These are phyloP conservation scores for Ilyonectria mors-panacis DNA, from an alignment of 2,329 filamentous ascomycete genomes.

Conservation along the genomic window DNA sequence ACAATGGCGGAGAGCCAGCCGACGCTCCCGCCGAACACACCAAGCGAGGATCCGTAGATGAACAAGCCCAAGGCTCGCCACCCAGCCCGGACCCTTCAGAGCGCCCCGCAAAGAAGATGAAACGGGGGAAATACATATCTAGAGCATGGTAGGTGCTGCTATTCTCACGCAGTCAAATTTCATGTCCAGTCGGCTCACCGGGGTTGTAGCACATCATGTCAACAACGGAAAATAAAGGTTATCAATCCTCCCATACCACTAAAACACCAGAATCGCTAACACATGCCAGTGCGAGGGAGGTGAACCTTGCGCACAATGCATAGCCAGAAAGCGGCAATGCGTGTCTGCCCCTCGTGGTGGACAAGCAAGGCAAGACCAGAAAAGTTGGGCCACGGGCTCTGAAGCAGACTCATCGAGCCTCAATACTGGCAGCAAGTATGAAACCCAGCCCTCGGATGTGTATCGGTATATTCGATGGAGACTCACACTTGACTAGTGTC, in stretches of 20 bases:
- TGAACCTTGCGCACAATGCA: slow-evolving; percentile 35
- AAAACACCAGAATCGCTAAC: neutral
- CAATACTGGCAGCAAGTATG: neutral
- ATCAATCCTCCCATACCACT: neutral
- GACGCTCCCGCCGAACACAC: neutral
- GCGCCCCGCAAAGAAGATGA: slow-evolving; percentile 35
- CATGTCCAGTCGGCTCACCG: neutral
- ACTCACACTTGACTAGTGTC: neutral
- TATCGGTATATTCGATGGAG: neutral
- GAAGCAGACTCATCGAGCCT: slow-evolving; percentile 1
- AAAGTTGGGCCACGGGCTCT: neutral
- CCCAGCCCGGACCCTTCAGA: neutral
- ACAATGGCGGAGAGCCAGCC: neutral
- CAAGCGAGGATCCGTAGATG: slow-evolving; percentile 1
- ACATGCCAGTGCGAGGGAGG: slow-evolving; percentile 33
- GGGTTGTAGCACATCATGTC: slow-evolving; percentile 35
- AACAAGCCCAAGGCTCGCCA: neutral
- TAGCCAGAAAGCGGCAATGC: slow-evolving; percentile 32
- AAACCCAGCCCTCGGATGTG: neutral
- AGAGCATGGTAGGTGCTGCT: slow-evolving; percentile 32
- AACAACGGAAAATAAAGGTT: slow-evolving; percentile 40
- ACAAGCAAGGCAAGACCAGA: slow-evolving; percentile 18
- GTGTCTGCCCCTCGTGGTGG: slow-evolving; percentile 25
- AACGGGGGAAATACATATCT: slow-evolving; percentile 40
- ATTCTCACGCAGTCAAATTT: neutral